Evolutionary conservation across 2,329 filamentous ascomycete species (phyloP), one percentile per base, ranked within the genome.

Genomic region (Colletotrichum sp.): DNA sequence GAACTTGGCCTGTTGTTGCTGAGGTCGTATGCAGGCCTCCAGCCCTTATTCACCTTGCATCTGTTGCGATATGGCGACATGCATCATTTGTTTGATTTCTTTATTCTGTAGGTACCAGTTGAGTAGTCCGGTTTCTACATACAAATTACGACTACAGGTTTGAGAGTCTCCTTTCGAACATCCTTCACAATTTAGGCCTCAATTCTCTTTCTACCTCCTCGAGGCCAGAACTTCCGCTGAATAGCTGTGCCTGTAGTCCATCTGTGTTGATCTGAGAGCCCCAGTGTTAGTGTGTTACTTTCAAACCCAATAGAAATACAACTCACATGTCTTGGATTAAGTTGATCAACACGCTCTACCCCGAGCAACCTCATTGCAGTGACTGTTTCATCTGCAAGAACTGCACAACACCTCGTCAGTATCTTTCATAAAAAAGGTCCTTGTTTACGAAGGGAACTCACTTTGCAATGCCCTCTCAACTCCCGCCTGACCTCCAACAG

Each of bases 401-500:
- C 80, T 81, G 55, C 4, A 21, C 1, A 8, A 18, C 28, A 4
- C n/a, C 2, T n/a, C 9, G 26, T 77, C 36, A 77, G 61, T 24
- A 32, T 28, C 38, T 48, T 48, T 18, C 18, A 48, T 7, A 21
- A 48, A n/a, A 2, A 21, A 48, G 1, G 18, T n/a, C 3, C 38
- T 48, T 48, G 2, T 21, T 48, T 48, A 48, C 10, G 12, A 8
- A 18, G 28, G 32, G 21, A 15, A 86, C 89, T 84, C 84, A 91
- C 90, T 90, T 75, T 89, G 87, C 70, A 90, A 87, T 73, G 90
- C 82, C 81, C 90, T 87, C 78, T 90, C 88, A 21, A 89, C 87
- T 3, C 89, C 89, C 71, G 88, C 88, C 78, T 90, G 88, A 7
- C 89, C 89, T 75, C 91, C 91, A 6, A 87, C 62, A 16, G 73